phyloP scores from a whole-genome alignment of 176 grass and related monocot species.

The Eremochloa ophiuroides region DNA sequence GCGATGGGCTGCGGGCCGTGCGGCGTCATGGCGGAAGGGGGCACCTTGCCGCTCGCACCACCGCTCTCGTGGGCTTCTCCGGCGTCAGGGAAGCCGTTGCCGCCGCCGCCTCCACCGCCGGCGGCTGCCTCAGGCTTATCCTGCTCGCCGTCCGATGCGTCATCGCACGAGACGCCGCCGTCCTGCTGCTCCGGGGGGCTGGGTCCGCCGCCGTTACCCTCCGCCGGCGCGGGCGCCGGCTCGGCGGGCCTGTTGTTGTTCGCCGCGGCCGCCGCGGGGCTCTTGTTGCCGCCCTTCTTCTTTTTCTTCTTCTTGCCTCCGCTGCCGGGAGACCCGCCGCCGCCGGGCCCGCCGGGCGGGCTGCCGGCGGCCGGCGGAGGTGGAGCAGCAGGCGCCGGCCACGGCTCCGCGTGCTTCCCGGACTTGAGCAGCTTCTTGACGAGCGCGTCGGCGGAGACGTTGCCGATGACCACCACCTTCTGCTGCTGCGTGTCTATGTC shows the following conservation, averaged over 20 bases:
- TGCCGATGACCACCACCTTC: slow-evolving; percentile 81
- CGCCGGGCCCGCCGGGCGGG: neutral
- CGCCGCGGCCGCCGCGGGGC: neutral
- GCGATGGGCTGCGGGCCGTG: slow-evolving; percentile 26
- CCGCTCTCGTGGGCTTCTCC: slow-evolving; percentile 14
- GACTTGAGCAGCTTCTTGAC: slow-evolving; percentile 90
- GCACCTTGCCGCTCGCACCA: neutral
- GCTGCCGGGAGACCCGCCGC: slow-evolving; percentile 5
- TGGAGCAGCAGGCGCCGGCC: slow-evolving; percentile 52
- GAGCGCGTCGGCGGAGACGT: slow-evolving; percentile 67
- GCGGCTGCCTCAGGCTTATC: slow-evolving; percentile 38
- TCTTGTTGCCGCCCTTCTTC: slow-evolving; percentile 51
- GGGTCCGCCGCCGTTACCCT: neutral
- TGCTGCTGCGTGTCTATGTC: slow-evolving; percentile 77
- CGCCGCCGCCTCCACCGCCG: neutral
- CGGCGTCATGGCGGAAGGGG: slow-evolving; percentile 23
- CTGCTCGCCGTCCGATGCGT: slow-evolving; percentile 36
- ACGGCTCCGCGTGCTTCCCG: slow-evolving; percentile 92
- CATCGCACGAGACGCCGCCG: slow-evolving; percentile 18
- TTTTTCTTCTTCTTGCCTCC: slow-evolving; percentile 72
- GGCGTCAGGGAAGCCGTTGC: slow-evolving; percentile 5
- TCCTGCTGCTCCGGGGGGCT: slow-evolving; percentile 24
- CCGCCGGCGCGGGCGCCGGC: neutral
- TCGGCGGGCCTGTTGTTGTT: slow-evolving; percentile 21
- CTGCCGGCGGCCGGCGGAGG: neutral